These are phyloP conservation scores for Sanghuangporus sanghuang DNA, from an alignment of 1,284 basidiomycete genomes.

Conservation along the genomic window DNA sequence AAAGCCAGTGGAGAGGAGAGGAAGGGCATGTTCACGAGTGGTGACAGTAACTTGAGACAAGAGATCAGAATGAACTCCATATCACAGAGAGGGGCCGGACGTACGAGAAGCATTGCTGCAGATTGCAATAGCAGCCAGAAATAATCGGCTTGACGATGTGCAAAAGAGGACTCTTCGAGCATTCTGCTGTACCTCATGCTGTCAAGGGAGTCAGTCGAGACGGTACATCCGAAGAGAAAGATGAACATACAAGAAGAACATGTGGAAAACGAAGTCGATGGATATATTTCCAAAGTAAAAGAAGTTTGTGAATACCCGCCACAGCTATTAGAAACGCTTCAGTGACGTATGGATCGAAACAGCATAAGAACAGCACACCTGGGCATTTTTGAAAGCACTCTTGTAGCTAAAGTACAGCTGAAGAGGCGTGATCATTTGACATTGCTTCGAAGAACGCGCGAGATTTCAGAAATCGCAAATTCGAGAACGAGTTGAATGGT, in stretches of 20 bases:
- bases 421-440: slow-evolving; percentile 80
- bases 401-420: slow-evolving; percentile 92
- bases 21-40: slow-evolving; percentile 86
- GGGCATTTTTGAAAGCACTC: slow-evolving; percentile 73
- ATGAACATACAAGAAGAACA: slow-evolving; percentile 90
- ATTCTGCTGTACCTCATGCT: slow-evolving; percentile 96
- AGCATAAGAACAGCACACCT: slow-evolving; percentile 45
- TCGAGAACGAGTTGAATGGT: background rate
- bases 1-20: slow-evolving; percentile 86
- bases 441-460: slow-evolving; percentile 59
- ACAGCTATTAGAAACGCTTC: slow-evolving; percentile 48
- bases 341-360: background rate
- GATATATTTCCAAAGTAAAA: slow-evolving; percentile 94
- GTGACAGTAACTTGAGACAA: slow-evolving; percentile 61
- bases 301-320: slow-evolving; percentile 89
- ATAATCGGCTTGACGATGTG: slow-evolving; percentile 87
- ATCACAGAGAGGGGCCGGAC: slow-evolving; percentile 23
- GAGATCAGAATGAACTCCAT: slow-evolving; percentile 3
- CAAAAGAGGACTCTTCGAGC: slow-evolving; percentile 94
- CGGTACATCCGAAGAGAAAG: background rate
- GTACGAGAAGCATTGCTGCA: slow-evolving; percentile 75
- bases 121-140: slow-evolving; percentile 87
- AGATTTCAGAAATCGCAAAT: background rate
- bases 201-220: background rate
- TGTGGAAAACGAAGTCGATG: slow-evolving; percentile 93